Base-by-base conservation (phyloP, 106 monocot species). In the Amphibolis antarctica region DNA sequence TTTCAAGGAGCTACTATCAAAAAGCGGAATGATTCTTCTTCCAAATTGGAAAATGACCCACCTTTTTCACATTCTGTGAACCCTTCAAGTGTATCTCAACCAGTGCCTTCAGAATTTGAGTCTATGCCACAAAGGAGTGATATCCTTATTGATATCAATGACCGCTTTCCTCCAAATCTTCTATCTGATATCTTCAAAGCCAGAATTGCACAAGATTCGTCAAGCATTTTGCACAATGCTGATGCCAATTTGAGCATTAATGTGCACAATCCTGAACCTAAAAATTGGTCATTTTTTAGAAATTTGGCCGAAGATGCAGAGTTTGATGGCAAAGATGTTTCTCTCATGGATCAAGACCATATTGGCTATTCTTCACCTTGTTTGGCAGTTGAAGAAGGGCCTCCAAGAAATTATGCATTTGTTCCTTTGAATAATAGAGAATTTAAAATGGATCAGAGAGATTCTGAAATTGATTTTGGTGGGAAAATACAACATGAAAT, bases 201-300 rank as follows among this genome's bases (percentile, higher is more conserved):
- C 49, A 74, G 64, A 64, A 71, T 76, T 62, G 44, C 72, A 42
- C 77, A 83, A 44, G 82, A 81, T 63, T 77, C 77, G 17, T 71
- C 72, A 56, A 64, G 28, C 23, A 68, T 66, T 46, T 49, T 83
- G 25, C 69, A 45, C 28, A 57, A 36, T 78, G 76, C 49, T 81
- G 80, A 90, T 73, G 43, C 80, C 71, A 78, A 75, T 31, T 63
- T 82, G 31, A 98, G 96, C 58, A 48, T 98, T 76, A 90, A 90
- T 63, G 64, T 90, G 74, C 78, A 75, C 28, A 90, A 90, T 23
- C 84, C 80, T 77, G 90, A 90, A 61, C 86, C 86, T 26, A 55
- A 86, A 53, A 66, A 80, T 4, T 98, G 96, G 96, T 86, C 90
- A 30, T 98, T 87, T 62, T 98, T 90, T 71, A 76, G 96, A 74